Conservation (phyloP, 768 basidiomycete species). For the Clitopilus hobsonii region DNA sequence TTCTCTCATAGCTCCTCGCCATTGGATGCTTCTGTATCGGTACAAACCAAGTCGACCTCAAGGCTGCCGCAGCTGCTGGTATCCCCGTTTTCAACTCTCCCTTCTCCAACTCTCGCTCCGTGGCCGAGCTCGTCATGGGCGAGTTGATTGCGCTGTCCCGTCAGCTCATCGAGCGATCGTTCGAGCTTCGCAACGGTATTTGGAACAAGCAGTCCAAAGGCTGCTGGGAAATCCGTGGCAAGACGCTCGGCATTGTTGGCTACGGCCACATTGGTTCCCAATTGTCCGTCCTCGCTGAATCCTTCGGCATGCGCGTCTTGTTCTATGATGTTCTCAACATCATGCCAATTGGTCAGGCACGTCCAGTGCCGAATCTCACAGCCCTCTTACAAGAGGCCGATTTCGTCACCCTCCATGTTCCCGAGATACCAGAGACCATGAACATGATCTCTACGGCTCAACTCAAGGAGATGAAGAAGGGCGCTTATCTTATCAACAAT, state of each 20-base stretch:
- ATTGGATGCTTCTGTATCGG: slow-evolving; percentile 99
- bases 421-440: slow-evolving; percentile 92
- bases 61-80: slow-evolving; percentile 77
- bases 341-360: slow-evolving; percentile 95
- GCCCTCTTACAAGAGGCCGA: slow-evolving; percentile 76
- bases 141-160: slow-evolving; percentile 94
- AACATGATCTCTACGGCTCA: slow-evolving; percentile 83
- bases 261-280: slow-evolving; percentile 99
- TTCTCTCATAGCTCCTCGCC: slow-evolving; percentile 66
- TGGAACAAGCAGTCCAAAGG: slow-evolving; percentile 99
- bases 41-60: slow-evolving; percentile 94
- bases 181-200: slow-evolving; percentile 81
- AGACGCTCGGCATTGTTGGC: slow-evolving; percentile 95
- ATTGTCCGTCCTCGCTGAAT: slow-evolving; percentile 93
- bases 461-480: slow-evolving; percentile 89
- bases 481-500: slow-evolving; percentile 96
- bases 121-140: slow-evolving; percentile 94
- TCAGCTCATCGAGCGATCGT: slow-evolving; percentile 84
- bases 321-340: slow-evolving; percentile 95
- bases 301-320: slow-evolving; percentile 92
- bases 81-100: slow-evolving; percentile 99
- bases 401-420: slow-evolving; percentile 95
- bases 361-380: slow-evolving; percentile 78
- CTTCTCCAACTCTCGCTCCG: slow-evolving; percentile 97
- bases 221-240: slow-evolving; percentile 98